These are phyloP conservation scores for Ophiostoma sp. DNA, from an alignment of 2,329 filamentous ascomycete genomes.

Conservation along the genomic window DNA sequence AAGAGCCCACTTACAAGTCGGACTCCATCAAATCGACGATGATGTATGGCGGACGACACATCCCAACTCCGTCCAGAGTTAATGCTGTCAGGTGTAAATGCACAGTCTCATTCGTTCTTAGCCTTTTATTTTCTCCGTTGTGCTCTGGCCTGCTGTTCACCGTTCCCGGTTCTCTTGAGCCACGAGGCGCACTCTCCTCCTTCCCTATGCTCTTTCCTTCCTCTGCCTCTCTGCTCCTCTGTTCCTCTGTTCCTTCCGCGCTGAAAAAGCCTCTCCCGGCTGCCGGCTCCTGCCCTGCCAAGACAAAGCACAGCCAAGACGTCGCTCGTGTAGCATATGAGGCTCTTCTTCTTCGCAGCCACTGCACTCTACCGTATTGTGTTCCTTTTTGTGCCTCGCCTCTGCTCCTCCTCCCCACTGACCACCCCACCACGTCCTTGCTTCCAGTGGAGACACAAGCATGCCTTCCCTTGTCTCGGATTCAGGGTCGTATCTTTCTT, in stretches of 20 bases:
- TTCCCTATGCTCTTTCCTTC: not conserved
- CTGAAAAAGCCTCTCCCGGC: not conserved
- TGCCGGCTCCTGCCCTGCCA: not conserved
- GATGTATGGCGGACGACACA: not conserved
- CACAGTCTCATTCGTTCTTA: too few species aligned
- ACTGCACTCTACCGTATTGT: not conserved
- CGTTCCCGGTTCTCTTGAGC: not conserved
- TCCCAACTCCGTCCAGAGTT: not conserved
- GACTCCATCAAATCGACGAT: not conserved
- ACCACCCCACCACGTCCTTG: not conserved
- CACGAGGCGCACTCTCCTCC: not conserved
- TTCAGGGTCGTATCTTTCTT: not conserved
- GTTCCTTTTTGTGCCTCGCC: not conserved
- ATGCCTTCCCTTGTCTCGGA: slow-evolving; percentile 15
- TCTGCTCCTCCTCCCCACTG: not conserved
- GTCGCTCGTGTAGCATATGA: slow-evolving; percentile 13
- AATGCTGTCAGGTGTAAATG: not conserved
- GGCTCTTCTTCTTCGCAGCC: not conserved
- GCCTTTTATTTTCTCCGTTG: not conserved
- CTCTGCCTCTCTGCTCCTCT: not conserved
- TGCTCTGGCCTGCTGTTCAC: not conserved
- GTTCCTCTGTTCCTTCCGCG: not conserved
- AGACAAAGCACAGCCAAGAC: not conserved
- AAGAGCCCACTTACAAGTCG: slow-evolving; percentile 2
- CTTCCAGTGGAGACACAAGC: slow-evolving; percentile 2